These are phyloP conservation scores for Penicillium egyptiacum DNA, from an alignment of 495 filamentous ascomycete species.

Conservation along the genomic window DNA sequence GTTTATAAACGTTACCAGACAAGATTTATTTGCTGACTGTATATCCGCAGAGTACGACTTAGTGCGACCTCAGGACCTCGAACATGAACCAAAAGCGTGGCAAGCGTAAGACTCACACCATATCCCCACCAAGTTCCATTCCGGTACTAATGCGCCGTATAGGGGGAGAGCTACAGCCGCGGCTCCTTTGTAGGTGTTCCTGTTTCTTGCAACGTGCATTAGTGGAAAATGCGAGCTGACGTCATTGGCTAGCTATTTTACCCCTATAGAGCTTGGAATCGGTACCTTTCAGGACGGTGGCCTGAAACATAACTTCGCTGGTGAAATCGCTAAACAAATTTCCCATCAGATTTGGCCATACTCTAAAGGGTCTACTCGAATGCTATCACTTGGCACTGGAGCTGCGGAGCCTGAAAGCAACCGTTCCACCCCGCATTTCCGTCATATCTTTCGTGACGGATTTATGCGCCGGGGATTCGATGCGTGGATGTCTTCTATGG, in stretches of 20 bases:
- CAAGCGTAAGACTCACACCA: no score
- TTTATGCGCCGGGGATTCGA: slow-evolving; percentile 25
- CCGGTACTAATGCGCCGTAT: no score
- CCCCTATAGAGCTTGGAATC: slow-evolving; percentile 14
- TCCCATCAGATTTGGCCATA: slow-evolving; percentile 26
- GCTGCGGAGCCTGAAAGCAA: slow-evolving; percentile 1
- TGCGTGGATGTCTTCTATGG: slow-evolving; percentile 28
- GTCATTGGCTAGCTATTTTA: no score
- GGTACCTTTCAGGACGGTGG: slow-evolving; percentile 27
- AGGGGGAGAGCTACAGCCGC: no score
- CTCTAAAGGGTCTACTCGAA: slow-evolving; percentile 11
- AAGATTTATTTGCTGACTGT: no score
- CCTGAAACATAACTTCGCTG: slow-evolving; percentile 24
- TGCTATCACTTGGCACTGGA: slow-evolving; percentile 24
- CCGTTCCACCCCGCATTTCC: slow-evolving; percentile 23
- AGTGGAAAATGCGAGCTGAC: no score
- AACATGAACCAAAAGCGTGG: no score
- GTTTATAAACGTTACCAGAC: no score
- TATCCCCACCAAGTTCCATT: no score
- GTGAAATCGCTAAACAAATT: slow-evolving; percentile 16
- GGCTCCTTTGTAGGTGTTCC: slow-evolving; percentile 6
- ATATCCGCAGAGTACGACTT: no score
- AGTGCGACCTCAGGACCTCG: no score
- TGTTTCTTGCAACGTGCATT: no score
- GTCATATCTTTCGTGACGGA: slow-evolving; percentile 24